Evolutionary conservation across 331 rosid genomes (phyloP), one percentile per base, ranked within the genome.

Genomic region (Rosa hybrid): DNA sequence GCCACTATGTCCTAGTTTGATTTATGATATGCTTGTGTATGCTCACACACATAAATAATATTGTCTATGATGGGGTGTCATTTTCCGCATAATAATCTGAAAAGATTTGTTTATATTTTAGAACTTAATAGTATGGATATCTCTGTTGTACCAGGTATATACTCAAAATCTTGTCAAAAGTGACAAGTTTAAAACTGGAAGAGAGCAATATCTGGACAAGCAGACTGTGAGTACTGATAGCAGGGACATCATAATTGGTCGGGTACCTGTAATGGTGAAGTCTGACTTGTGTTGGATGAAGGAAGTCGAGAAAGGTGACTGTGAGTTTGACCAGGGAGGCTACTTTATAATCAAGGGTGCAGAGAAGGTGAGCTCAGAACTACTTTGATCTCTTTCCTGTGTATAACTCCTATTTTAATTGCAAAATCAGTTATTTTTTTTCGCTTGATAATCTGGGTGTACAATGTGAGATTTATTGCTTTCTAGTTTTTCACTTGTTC

Each of bases 281-380:
- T 93, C 99, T 54, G 90, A 96, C 84, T 78, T 96, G 14, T 96
- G 99, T 74, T 91, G 96, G 94, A 90, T 86, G 98, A 96, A 87
- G 75, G 97, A 57, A 10, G 90, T 57, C 0, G 91, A 90, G 76
- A 93, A 89, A 81, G 85, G 82, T 71, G 98, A 96, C 74, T 93
- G 97, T 77, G 98, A 96, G 46, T 91, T 89, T 83, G 99, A 96
- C 73, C 90, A 84, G 62, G 99, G 99, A 74, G 99, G 99, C 57
- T 96, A 96, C 79, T 96, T 96, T 80, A 65, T 93, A 42, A 85
- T 96, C 51, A 93, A 96, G 90, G 99, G 99, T 72, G 97, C 98
- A 5, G 98, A 96, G 83, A 96, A 93, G 92, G 99, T 93, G 82
- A 77, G 86, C 87, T 78, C 8, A 8, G 42, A 65, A 23, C 8